Base-by-base conservation (phyloP, 176 grass and related monocot genomes). In the Areca catechu region DNA sequence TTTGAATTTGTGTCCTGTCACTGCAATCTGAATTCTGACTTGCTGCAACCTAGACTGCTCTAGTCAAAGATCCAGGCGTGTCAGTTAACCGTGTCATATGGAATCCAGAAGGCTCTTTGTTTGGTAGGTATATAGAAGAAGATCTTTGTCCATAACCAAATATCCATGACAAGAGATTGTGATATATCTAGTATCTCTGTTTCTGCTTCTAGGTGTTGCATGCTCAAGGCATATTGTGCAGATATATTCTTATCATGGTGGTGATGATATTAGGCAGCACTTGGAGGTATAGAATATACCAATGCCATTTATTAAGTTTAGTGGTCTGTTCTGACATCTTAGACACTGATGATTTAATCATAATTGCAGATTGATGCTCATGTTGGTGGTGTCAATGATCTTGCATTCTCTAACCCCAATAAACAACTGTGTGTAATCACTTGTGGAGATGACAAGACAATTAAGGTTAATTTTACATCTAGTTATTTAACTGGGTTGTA, bases 191-290 rank as follows among this genome's bases (percentile, higher is more conserved):
- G 34, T 14, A 14, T 43, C 34, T 43, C 34, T 43, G 10, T 43
- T 43, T 43, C 34, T 3, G 0, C 10, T 43, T 43, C 53, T 59
- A 98, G 93, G 93, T 80, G 93, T 98, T 66, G 93, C 93, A 70
- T 98, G 85, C 80, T 98, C 93, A 56, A 92, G 80, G 63, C 93
- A 98, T 75, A 84, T 98, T 61, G 84, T 98, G 69, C 94, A 98
- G 50, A 98, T 92, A 73, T 98, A 93, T 77, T 92, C 88, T 24
- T 93, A 92, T 80, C 70, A 89, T 16, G 81, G 88, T 7, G 81
- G 84, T 3, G 81, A 85, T 71, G 94, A 98, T 80, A 83, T 89
- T 65, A 92, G 88, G 51, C 94, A 98, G 61, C 94, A 83, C 67
- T 77, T 98, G 70, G 94, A 98, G 88, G 94, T 98, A 75, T 80